These are phyloP conservation scores for Botrytis paeoniae DNA, from an alignment of 2,329 filamentous ascomycete species.

Conservation along the genomic window DNA sequence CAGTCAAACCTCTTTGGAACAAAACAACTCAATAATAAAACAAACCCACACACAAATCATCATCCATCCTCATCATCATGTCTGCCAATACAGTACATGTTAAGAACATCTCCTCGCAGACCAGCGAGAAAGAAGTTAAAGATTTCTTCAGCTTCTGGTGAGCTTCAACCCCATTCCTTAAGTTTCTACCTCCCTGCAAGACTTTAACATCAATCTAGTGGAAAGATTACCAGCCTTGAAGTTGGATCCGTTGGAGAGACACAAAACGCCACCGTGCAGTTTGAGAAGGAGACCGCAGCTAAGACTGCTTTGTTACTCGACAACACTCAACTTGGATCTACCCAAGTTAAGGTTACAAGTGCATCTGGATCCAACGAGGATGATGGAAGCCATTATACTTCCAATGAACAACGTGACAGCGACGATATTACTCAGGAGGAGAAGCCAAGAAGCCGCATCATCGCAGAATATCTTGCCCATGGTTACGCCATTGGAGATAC, in stretches of 20 bases:
- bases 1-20: background rate
- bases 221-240: slow-evolving; percentile 84
- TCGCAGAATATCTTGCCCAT: slow-evolving; percentile 95
- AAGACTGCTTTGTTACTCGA: slow-evolving; percentile 96
- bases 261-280: slow-evolving; percentile 87
- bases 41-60: background rate
- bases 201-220: slow-evolving; percentile 51
- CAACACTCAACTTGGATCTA: slow-evolving; percentile 88
- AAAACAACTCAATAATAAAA: background rate
- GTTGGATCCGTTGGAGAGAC: slow-evolving; percentile 65
- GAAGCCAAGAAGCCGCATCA: slow-evolving; percentile 89
- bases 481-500: slow-evolving; percentile 73
- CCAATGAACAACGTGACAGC: slow-evolving; percentile 54
- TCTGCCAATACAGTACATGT: slow-evolving; percentile 68
- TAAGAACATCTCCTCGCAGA: slow-evolving; percentile 79
- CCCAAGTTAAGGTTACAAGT: slow-evolving; percentile 74
- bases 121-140: slow-evolving; percentile 83
- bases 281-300: slow-evolving; percentile 94
- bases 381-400: slow-evolving; percentile 54
- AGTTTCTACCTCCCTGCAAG: background rate
- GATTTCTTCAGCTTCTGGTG: slow-evolving; percentile 98
- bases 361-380: slow-evolving; percentile 60
- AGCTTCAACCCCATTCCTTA: slow-evolving; percentile 35
- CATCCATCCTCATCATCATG: slow-evolving; percentile 24
- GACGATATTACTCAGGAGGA: slow-evolving; percentile 88